Evolutionary conservation across 179 eudicot species (phyloP), one percentile per base, ranked within the genome.

Genomic region (Silene coronaria): DNA sequence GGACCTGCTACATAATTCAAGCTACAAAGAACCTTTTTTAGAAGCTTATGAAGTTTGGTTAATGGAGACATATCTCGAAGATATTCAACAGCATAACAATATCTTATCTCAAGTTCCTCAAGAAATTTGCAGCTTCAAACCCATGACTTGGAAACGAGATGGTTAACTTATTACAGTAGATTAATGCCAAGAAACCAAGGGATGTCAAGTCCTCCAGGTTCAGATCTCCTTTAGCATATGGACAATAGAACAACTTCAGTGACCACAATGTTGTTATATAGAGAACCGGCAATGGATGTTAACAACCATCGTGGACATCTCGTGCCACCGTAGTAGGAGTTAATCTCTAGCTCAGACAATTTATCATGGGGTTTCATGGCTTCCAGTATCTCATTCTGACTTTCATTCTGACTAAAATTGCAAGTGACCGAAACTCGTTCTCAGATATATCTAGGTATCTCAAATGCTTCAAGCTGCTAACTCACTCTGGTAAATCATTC

Each of bases 341-440:
- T 4, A 12, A 79, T 68, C 45, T 5, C 23, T 38, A 83, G 64
- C 3, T 38, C 32, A 63, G 42, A 30, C 73, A 84, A 27, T 30
- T 79, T 73, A 2, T 72, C 55, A 73, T 79, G 84, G 26, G 84
- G 84, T 27, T 74, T 53, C 11, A 84, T 19, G 27, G 63, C 77
- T 45, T 81, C 81, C 36, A 84, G 22, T 4, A 72, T 64, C 36
- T 67, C 70, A 66, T 80, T 74, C 72, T 57, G 61, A 57, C 23
- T 19, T 57, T 57, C 61, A 57, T 57, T 57, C 61, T 57, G 22
- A 17, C 61, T 19, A 19, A 57, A 57, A 7, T 57, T 0, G 77
- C 77, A 21, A 83, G 62, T 42, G 48, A 21, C 17, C 19, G 4
- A 4, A 77, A 22, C 0, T 10, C 9, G 7, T 71, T 73, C 1